These are phyloP conservation scores for Phaseolus coccineus DNA, from an alignment of 331 rosid genomes.

Conservation along the genomic window DNA sequence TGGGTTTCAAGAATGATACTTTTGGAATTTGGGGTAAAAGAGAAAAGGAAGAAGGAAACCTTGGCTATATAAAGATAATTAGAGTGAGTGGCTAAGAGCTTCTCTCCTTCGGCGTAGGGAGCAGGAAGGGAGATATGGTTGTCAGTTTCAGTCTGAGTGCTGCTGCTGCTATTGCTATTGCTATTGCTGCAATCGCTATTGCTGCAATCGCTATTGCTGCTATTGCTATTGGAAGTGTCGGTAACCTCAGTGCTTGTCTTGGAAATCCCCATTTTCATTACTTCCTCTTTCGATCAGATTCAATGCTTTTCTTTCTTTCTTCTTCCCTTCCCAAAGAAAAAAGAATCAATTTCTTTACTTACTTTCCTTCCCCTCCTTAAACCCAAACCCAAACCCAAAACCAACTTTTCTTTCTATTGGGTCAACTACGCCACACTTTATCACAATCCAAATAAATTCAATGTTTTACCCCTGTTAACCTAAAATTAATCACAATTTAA, in stretches of 20 bases:
- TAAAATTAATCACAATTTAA: neutral
- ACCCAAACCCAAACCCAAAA: neutral
- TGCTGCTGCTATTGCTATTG: constrained; percentile 34
- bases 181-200: neutral
- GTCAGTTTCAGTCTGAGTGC: constrained; percentile 51
- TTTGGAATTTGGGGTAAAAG: neutral
- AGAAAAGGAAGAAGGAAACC: constrained; percentile 48
- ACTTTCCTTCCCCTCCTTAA: neutral
- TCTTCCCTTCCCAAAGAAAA: neutral
- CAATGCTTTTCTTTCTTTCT: neutral
- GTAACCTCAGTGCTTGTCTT: constrained; percentile 43
- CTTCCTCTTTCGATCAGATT: neutral
- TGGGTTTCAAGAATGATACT: neutral
- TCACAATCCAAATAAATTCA: neutral
- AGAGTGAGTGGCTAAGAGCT: constrained; percentile 65
- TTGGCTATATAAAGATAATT: constrained; percentile 67
- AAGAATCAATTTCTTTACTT: neutral
- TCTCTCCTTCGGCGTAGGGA: constrained; percentile 63
- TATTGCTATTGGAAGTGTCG: constrained; percentile 45
- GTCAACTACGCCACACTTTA: constrained; percentile 5
- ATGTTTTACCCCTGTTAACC: neutral
- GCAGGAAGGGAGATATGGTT: constrained; percentile 32
- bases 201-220: neutral
- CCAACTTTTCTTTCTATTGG: neutral
- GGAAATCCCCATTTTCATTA: constrained; percentile 59